These are phyloP conservation scores for Aspergillus sparsus DNA, from an alignment of 495 filamentous ascomycete genomes.

Conservation along the genomic window DNA sequence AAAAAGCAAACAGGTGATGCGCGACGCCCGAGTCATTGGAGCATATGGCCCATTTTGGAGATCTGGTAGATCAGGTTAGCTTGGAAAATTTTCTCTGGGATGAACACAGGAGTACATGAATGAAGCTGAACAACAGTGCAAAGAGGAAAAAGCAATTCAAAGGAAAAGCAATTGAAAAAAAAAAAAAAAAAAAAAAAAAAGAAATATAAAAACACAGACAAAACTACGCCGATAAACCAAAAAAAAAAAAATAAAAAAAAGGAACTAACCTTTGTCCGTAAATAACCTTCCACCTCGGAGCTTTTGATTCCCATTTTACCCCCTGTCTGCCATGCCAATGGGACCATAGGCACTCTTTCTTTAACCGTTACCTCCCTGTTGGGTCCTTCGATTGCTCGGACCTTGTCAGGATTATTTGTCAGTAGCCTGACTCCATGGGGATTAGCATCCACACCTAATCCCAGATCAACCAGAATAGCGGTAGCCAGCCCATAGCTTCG, in stretches of 20 bases:
- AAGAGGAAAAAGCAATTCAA: not conserved
- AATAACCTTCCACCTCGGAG: slow-evolving; percentile 86
- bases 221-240: slow-evolving; percentile 7
- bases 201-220: slow-evolving; percentile 5
- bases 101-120: not conserved
- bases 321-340: slow-evolving; percentile 85
- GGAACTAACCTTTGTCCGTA: slow-evolving; percentile 79
- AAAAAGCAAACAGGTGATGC: not conserved
- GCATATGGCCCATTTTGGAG: slow-evolving; percentile 73
- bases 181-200: not conserved
- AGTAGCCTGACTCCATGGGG: slow-evolving; percentile 75
- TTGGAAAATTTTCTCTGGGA: not conserved
- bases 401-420: slow-evolving; percentile 99
- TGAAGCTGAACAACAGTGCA: not conserved
- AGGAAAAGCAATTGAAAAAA: no score
- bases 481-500: slow-evolving; percentile 93
- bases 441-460: slow-evolving; percentile 56
- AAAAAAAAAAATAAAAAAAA: slow-evolving; percentile 6
- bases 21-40: slow-evolving; percentile 35
- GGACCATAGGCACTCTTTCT: slow-evolving; percentile 92
- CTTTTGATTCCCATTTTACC: slow-evolving; percentile 80
- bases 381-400: slow-evolving; percentile 89
- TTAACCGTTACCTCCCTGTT: slow-evolving; percentile 83
- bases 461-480: slow-evolving; percentile 87
- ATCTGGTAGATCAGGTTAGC: slow-evolving; percentile 42